Conservation (phyloP, 2,329 filamentous ascomycete species). For the Cadophora malorum region DNA sequence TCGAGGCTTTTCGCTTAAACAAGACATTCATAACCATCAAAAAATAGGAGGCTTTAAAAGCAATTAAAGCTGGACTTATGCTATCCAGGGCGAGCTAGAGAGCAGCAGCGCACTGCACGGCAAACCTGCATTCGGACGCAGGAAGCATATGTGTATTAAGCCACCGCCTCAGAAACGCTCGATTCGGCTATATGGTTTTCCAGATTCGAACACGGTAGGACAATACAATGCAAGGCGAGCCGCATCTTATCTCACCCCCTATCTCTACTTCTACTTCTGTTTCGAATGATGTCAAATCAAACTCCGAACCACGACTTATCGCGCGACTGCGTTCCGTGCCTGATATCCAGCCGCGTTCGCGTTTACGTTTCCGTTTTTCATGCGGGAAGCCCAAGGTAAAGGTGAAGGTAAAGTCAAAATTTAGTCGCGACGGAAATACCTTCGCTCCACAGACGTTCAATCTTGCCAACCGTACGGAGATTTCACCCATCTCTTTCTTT, state of each 20-base stretch:
- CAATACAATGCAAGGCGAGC: neutral
- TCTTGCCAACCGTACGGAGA: too few species aligned
- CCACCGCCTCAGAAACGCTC: neutral
- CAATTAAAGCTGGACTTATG: too few species aligned
- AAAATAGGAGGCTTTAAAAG: too few species aligned
- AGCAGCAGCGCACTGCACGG: neutral
- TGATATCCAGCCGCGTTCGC: neutral
- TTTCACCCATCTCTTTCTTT: too few species aligned
- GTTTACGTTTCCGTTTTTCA: too few species aligned
- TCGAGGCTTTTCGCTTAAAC: too few species aligned
- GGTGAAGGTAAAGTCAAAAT: too few species aligned
- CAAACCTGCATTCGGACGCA: neutral
- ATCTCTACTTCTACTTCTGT: neutral
- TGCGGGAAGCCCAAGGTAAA: too few species aligned
- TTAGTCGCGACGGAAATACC: neutral
- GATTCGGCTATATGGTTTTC: neutral
- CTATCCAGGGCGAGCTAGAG: too few species aligned
- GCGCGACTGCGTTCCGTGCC: neutral
- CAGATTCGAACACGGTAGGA: neutral
- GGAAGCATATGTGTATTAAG: neutral
- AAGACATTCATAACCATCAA: too few species aligned
- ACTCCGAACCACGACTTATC: neutral
- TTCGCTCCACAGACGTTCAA: neutral
- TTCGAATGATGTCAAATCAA: too few species aligned
- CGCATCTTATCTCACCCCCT: too few species aligned